A percentile compares a stretch with the other conserved stretches of the same genome.
Conservation (phyloP, 768 basidiomycete genomes). For the Clitopilus hobsonii region DNA sequence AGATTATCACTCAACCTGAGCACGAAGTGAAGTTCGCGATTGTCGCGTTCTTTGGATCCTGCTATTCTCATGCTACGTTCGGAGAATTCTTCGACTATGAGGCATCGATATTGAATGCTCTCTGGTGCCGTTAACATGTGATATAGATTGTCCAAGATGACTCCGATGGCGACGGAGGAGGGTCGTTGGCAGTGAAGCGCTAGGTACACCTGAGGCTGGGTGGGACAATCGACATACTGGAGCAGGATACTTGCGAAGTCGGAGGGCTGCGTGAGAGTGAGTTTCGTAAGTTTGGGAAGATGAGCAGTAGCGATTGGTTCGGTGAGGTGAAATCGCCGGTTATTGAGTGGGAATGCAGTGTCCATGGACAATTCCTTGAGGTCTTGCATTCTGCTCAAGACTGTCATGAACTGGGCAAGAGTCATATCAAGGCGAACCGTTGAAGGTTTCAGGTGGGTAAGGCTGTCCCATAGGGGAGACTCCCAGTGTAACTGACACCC, state of each 20-base stretch:
- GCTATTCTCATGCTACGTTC: not conserved
- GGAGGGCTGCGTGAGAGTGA: not conserved
- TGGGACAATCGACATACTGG: not conserved
- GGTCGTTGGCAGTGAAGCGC: not conserved
- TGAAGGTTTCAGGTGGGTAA: not conserved
- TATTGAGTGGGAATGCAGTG: not conserved
- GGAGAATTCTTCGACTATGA: not conserved
- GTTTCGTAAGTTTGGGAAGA: not conserved
- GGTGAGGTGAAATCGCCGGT: not conserved
- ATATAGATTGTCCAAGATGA: not conserved
- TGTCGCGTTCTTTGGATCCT: not conserved
- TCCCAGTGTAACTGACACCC: not conserved
- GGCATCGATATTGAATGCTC: not conserved
- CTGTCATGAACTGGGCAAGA: not conserved
- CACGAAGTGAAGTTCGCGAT: not conserved
- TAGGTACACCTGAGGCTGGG: not conserved
- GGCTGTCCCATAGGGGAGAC: not conserved
- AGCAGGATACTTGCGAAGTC: not conserved
- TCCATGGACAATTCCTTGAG: not conserved
- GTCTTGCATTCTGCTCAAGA: not conserved
- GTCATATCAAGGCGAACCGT: not conserved
- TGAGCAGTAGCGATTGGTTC: not conserved
- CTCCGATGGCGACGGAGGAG: not conserved
- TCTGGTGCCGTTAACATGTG: not conserved
- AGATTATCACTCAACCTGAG: not conserved